phyloP scores from a whole-genome alignment of 208 protist species.

The Trypanosoma platydactyli region DNA sequence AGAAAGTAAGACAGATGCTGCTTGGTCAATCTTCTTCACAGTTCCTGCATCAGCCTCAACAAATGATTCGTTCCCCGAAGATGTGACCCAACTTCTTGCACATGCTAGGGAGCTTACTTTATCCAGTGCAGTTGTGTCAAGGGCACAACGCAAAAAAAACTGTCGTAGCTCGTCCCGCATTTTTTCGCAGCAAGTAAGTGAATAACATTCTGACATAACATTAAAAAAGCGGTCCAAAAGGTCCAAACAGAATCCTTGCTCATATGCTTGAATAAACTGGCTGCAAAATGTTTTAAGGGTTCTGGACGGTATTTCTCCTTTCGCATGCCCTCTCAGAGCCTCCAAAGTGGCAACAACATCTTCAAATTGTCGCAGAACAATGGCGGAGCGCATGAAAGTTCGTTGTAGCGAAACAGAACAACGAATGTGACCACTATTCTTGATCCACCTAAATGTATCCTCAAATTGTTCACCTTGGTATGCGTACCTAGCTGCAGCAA shows the following conservation, averaged over 20 bases:
- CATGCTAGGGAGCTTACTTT: not conserved
- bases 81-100: slow-evolving; percentile 3
- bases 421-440: slow-evolving; percentile 7
- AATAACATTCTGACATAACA: slow-evolving; percentile 21
- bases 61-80: slow-evolving; percentile 4
- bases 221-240: slow-evolving; percentile 28
- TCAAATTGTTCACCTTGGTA: slow-evolving; percentile 32
- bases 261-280: slow-evolving; percentile 24
- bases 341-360: slow-evolving; percentile 24
- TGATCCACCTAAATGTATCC: slow-evolving; percentile 25
- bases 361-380: slow-evolving; percentile 24
- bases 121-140: slow-evolving; percentile 26
- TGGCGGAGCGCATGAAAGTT: slow-evolving; percentile 26
- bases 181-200: slow-evolving; percentile 19
- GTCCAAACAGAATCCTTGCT: slow-evolving; percentile 14
- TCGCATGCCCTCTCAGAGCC: slow-evolving; percentile 2
- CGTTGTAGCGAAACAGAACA: slow-evolving; percentile 30
- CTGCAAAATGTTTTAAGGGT: slow-evolving; percentile 24
- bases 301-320: slow-evolving; percentile 13
- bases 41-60: not conserved
- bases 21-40: slow-evolving; percentile 30
- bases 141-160: slow-evolving; percentile 17
- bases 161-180: slow-evolving; percentile 13
- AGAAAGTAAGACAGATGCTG: slow-evolving; percentile 23
- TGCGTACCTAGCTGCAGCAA: slow-evolving; percentile 21